Evolutionary conservation across 2,329 filamentous ascomycete genomes (phyloP), one percentile per base, ranked within the genome.

Genomic region (Pseudogymnoascus sp.): DNA sequence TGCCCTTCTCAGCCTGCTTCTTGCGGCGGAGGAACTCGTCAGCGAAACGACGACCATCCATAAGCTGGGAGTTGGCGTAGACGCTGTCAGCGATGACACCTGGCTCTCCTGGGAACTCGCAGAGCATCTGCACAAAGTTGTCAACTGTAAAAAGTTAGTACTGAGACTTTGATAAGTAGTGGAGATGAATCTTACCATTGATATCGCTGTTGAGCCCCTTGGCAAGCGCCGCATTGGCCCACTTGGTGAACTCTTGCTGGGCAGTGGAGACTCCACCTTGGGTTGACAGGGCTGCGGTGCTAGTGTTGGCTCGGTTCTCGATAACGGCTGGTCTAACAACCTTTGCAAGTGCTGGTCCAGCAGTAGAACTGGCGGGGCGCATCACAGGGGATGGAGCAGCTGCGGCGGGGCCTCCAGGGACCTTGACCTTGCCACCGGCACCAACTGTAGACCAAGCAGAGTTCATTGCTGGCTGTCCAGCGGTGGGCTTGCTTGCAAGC

Each of bases 401-500:
- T 38, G 80, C 78, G 2, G 80, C 76, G 12, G 85, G 80, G 0
- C 79, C 82, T 2, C 80, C 81, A 5, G 90, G 88, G 28, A 83
- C 77, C 78, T 96, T 97, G 58, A 89, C 83, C 77, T 97, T 99
- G 12, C 94, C 94, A 66, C 92, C 88, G 34, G 93, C 91, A 57
- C 94, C 94, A 39, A 99, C 93, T 0, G 92, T 97, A 9, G 92
- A 93, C 94, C 94, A 99, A 1, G 91, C 91, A 61, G 81, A 78
- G 61, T 79, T 77, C 1, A 73, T 70, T 4, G 75, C 73, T n/a
- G 77, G 70, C 6, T 74, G 73, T n/a, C 75, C 69, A 20, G 77
- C 69, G 6, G 75, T 74, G 12, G 74, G 68, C 78, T 97, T 97
- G 73, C 91, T 86, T 6, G 94, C 94, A 28, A 99, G 84, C 73